A percentile compares a stretch with the other conserved stretches of the same genome.
These are phyloP conservation scores for Oryza coarctata DNA, from an alignment of 176 grass and related monocot species.

Conservation along the genomic window DNA sequence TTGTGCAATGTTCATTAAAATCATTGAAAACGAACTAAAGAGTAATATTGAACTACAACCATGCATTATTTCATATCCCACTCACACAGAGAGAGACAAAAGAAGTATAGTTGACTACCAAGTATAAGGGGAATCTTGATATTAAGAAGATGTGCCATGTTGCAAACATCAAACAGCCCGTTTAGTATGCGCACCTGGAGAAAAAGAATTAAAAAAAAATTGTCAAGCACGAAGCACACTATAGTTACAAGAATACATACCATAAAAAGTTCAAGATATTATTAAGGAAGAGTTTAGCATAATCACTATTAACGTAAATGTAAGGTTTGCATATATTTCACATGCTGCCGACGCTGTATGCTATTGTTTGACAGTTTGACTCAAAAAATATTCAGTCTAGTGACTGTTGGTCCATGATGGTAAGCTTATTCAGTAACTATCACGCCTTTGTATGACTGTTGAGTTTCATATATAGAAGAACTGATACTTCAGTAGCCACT, in stretches of 20 bases:
- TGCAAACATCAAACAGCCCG: conserved; percentile 60
- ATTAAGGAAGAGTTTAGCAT: background rate
- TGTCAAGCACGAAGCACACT: background rate
- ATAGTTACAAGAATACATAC: background rate
- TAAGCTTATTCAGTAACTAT: background rate
- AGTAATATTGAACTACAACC: background rate
- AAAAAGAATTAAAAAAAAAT: conserved; percentile 22
- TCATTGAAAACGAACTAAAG: background rate
- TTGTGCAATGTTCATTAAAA: conserved; percentile 21
- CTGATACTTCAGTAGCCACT: background rate
- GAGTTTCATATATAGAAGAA: conserved; percentile 1
- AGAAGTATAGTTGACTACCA: conserved; percentile 44
- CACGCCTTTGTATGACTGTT: background rate
- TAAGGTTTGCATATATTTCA: background rate
- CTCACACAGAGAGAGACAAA: background rate
- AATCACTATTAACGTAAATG: background rate
- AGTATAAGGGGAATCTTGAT: conserved; percentile 87
- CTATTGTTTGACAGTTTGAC: background rate
- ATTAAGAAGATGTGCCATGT: conserved; percentile 64
- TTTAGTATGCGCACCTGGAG: conserved; percentile 42
- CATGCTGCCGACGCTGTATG: background rate
- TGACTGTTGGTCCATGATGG: conserved; percentile 7
- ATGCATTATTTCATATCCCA: conserved; percentile 16
- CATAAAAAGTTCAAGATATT: background rate
- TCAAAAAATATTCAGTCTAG: conserved; percentile 5